Evolutionary conservation across 208 protist species (phyloP), one percentile per base, ranked within the genome.

Genomic region (Strigomonas oncopelti): DNA sequence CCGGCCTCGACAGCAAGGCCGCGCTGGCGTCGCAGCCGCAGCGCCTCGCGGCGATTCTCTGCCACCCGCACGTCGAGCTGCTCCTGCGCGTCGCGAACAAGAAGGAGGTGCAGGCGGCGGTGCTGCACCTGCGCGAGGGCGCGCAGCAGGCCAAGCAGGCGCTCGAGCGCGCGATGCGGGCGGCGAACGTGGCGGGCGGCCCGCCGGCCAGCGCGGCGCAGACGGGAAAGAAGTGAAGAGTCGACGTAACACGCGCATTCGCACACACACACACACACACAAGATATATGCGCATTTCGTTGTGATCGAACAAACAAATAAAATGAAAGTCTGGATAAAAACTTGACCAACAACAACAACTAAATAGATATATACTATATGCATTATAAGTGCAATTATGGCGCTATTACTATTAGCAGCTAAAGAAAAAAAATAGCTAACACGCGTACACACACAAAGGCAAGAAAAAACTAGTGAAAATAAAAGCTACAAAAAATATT

Each of bases 1-100:
- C 60, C 20, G 60, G 60, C 34, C 29, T 64, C 36, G 48, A 45
- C 60, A n/a, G 38, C 38, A 25, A 54, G 22, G 27, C 31, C 20
- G 20, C 53, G 28, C 22, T 18, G 22, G 7, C 32, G 31, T 54
- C 60, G 24, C 22, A n/a, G 55, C 52, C 51, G 63, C 67, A 77
- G 46, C 65, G 76, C 16, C 55, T 69, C 29, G 68, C 78, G 38
- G 56, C 45, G 27, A 66, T 61, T 31, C 62, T 84, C 32, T 70
- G 61, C 25, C 61, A 68, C 25, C 56, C 71, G n/a, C 70, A 66
- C 3, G 28, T 83, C 48, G 60, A 62, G 34, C 60, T 88, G 34
- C 72, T 79, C n/a, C 78, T 88, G 28, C 67, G 75, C 32, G 69
- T 85, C 72, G 69, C 80, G 66, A 85, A 38, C 42, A 32, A 57